These are phyloP conservation scores for Rhizophagus clarus DNA, from an alignment of 192 early-diverging fungal genomes.

Conservation along the genomic window DNA sequence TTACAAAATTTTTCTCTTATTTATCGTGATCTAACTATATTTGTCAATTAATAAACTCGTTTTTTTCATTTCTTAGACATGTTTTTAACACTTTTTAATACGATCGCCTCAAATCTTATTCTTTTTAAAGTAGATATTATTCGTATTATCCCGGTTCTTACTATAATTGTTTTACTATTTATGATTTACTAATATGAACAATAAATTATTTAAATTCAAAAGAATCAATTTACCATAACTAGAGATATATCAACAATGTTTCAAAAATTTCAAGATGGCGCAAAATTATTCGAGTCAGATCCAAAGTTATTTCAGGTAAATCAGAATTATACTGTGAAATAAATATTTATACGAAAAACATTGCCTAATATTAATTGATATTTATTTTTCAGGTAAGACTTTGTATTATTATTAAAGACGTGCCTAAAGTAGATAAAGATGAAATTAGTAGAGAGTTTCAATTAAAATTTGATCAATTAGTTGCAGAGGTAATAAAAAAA, in stretches of 20 bases:
- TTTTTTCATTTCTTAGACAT: background rate
- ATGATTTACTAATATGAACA: background rate
- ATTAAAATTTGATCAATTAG: background rate
- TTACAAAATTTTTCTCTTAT: background rate
- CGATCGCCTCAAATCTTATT: background rate
- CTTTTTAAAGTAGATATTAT: background rate
- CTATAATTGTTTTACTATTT: no score
- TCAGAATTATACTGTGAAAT: background rate
- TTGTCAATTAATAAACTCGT: no score
- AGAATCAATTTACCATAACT: constrained; percentile 29
- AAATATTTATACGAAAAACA: no score
- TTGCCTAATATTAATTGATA: background rate
- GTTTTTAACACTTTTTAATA: constrained; percentile 14
- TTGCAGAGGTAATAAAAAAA: background rate
- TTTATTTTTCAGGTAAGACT: background rate
- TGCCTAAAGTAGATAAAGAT: background rate
- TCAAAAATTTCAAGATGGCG: constrained; percentile 32
- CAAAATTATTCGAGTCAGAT: constrained; percentile 8
- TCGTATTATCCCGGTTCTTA: no score
- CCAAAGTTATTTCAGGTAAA: constrained; percentile 26
- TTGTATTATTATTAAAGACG: constrained; percentile 32
- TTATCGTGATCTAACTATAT: no score
- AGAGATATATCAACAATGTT: constrained; percentile 36
- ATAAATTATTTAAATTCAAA: background rate
- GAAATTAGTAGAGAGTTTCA: constrained; percentile 17